Base-by-base conservation (phyloP, 495 filamentous ascomycete species). In the Geoglossum glabrum region DNA sequence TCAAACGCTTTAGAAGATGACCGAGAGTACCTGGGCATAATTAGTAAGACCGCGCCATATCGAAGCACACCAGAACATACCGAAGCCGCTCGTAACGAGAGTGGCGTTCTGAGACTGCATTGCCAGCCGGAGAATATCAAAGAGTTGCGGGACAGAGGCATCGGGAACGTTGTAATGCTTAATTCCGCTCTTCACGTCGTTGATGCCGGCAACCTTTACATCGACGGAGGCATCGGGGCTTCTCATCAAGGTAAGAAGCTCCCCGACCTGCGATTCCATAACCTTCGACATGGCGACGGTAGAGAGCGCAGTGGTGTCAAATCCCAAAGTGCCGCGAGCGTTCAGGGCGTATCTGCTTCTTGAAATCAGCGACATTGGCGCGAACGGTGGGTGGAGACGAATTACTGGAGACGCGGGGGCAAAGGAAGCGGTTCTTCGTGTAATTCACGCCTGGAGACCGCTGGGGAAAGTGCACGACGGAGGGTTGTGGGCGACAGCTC, bases 121-220 rank as follows among this genome's bases (percentile, higher is more conserved):
- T 50, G 84, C 79, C 13, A 79, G 65, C 34, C 79, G 78, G 57
- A 88, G 70, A 49, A 79, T 79, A 55, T 93, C 85, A 69, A 92
- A 88, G 55, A 92, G 77, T 34, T 77, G 73, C 19, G 75, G 65
- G 60, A 90, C 76, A 55, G 81, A 83, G n/a, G 69, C 65, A 57
- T 88, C 85, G 40, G 86, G 85, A 26, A 93, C 84, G 71, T 85
- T 85, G 58, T 81, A 82, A 64, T 90, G 87, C 69, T 94, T 95
- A 72, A 95, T 92, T 64, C 80, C 79, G 51, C 84, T 85, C 67
- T 93, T 93, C 67, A 90, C 69, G 61, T 72, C 73, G 54, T 79
- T 86, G 54, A 94, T 26, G 28, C 56, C 38, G 30, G 56, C 6
- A 4, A 57, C 25, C 38, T 88, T 88, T 40, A 75, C 70, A 58